phyloP scores from a whole-genome alignment of 768 basidiomycete species.

The Russula olivacea region DNA sequence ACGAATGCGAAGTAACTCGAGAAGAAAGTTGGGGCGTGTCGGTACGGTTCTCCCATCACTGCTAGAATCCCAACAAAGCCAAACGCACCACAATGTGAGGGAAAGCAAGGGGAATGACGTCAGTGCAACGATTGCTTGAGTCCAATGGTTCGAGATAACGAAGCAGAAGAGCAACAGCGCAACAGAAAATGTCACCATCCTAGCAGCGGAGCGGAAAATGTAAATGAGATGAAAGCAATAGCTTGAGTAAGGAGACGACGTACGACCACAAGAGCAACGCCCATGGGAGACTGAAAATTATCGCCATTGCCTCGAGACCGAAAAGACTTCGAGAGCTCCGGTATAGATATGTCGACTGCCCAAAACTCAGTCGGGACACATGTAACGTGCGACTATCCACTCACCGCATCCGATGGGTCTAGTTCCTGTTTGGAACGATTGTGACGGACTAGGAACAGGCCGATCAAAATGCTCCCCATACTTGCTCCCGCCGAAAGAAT shows the following conservation, averaged over 20 bases:
- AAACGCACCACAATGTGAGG: no score
- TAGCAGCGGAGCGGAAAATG: not conserved
- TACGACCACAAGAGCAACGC: conserved; percentile 20
- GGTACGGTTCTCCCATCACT: no score
- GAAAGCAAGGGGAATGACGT: not conserved
- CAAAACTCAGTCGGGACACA: not conserved
- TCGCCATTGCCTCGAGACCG: conserved; percentile 18
- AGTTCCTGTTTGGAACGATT: conserved; percentile 14
- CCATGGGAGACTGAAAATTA: conserved; percentile 16
- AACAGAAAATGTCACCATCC: conserved; percentile 18
- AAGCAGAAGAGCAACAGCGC: conserved; percentile 20
- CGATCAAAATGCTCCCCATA: conserved; percentile 38
- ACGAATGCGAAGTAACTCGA: no score
- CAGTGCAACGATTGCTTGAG: conserved; percentile 6
- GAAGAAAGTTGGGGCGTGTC: no score
- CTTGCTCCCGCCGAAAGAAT: conserved; percentile 44
- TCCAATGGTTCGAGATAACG: conserved; percentile 4
- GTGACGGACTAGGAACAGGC: conserved; percentile 21
- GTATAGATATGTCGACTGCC: conserved; percentile 11
- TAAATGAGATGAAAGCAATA: not conserved
- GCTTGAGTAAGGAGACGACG: not conserved
- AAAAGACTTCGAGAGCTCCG: not conserved
- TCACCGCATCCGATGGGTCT: conserved; percentile 13
- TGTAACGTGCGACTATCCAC: not conserved
- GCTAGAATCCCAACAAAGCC: no score